Evolutionary conservation across 495 filamentous ascomycete species (phyloP), one percentile per base, ranked within the genome.

Genomic region (Penicilliopsis zonata): DNA sequence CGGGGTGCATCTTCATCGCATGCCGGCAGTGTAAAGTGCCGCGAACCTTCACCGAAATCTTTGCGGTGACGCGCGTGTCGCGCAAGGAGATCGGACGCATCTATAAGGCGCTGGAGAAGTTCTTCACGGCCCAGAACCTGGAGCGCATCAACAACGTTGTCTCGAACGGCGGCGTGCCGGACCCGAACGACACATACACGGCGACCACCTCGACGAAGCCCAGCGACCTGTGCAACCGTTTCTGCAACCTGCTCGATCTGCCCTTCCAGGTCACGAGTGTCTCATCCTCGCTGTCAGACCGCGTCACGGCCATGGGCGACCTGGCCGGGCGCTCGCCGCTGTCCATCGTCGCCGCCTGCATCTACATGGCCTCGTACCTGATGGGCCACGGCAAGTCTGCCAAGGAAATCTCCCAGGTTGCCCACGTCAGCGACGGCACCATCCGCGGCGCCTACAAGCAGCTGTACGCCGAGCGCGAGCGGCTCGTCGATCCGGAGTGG

Each of bases 1-100:
- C 90, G 6, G 85, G 86, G 2, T 94, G 87, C 54, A 88, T 98
- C 55, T 94, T 96, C 63, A 86, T 96, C 47, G 87, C 90, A 15
- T 95, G 87, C 51, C 86, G 90, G 20, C 85, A 94, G 56, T 80
- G 78, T 47, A 72, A 76, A 41, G 80, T 86, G 13, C 80, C 81
- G 2, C 78, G 92, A 31, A 94, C 85, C 1, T 98, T 96, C 63
- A 77, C 78, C 15, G 92, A 96, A 54, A 83, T 98, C 43, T 88
- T 80, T 52, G 72, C 79, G 26, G 61, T 95, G 55, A 96, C 90
- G 25, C 90, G 88, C 45, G 88, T 96, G 9, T 75, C 80, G 16
- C 92, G 94, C 61, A 94, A 94, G 61, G 92, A 96, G 50, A 95
- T 96, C 42, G 92, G 92, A 13, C 68, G 88, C 28, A 86, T 88